These are phyloP conservation scores for Leptographium wingfieldii DNA, from an alignment of 2,329 filamentous ascomycete genomes.

Conservation along the genomic window DNA sequence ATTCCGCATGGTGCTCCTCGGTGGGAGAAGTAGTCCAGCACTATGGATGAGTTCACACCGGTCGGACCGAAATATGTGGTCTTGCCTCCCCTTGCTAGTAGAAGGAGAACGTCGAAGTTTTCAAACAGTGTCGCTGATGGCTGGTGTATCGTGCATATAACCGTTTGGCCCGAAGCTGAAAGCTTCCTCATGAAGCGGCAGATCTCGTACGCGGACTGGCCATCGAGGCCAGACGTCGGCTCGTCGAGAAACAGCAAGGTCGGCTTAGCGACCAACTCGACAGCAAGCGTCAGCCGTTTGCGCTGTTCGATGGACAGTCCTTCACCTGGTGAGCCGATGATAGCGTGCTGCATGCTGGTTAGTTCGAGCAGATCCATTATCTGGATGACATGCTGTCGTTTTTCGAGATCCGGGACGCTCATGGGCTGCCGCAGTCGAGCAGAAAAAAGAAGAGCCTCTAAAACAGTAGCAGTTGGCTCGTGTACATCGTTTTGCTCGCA, in stretches of 20 bases:
- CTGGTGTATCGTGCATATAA: conserved; percentile 5
- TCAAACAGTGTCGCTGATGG: not conserved
- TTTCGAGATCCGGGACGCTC: conserved; percentile 59
- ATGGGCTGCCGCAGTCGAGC: conserved; percentile 75
- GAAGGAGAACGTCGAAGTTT: not conserved
- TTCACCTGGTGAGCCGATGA: conserved; percentile 82
- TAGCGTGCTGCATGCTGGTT: conserved; percentile 76
- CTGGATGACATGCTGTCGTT: conserved; percentile 77
- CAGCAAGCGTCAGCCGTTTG: conserved; percentile 72
- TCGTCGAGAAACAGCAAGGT: conserved; percentile 86
- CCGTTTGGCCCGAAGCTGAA: conserved; percentile 7
- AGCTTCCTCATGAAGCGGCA: conserved; percentile 49
- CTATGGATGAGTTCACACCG: not conserved
- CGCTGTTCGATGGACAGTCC: conserved; percentile 61
- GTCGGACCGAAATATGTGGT: not conserved
- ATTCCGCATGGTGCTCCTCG: not conserved
- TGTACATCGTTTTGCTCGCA: conserved; percentile 90
- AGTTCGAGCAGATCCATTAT: conserved; percentile 89
- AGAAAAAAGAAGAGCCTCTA: conserved; percentile 77
- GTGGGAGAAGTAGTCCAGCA: not conserved
- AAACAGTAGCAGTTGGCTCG: conserved; percentile 68
- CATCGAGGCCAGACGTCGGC: conserved; percentile 85
- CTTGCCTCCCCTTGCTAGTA: not conserved
- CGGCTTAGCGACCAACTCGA: conserved; percentile 89
- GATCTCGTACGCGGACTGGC: conserved; percentile 87